Evolutionary conservation across 2,329 filamentous ascomycete genomes (phyloP).

Genomic region (Apiospora sp.): DNA sequence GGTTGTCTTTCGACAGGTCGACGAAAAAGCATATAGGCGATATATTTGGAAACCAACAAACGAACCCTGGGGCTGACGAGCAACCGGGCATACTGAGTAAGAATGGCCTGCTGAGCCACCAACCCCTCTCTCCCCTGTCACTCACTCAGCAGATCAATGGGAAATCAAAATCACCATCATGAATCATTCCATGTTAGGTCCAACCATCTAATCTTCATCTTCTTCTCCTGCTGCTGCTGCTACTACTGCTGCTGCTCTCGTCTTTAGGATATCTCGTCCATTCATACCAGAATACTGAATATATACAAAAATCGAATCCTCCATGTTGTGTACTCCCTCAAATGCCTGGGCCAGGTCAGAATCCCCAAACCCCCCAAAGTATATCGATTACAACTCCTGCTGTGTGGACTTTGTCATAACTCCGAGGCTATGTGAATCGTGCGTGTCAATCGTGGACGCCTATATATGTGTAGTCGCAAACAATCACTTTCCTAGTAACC

Average conservation of each 20-base stretch:
- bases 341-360: slow-evolving; percentile 11
- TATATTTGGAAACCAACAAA: not conserved
- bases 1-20: not conserved
- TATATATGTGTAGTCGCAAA: slow-evolving; percentile 11
- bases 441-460: not conserved
- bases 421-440: slow-evolving; percentile 17
- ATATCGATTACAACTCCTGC: slow-evolving; percentile 19
- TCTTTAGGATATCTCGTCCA: slow-evolving; percentile 15
- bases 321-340: not conserved
- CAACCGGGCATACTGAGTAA: not conserved
- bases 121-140: not conserved
- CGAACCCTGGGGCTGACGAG: not conserved
- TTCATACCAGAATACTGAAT: slow-evolving; percentile 19
- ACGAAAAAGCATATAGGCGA: not conserved
- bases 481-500: not conserved
- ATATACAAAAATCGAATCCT: slow-evolving; percentile 9
- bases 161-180: not conserved
- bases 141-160: not conserved
- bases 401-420: not conserved
- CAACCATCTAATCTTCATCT: not conserved
- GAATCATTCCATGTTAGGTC: slow-evolving; percentile 5
- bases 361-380: slow-evolving; percentile 3
- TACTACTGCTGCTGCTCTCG: not conserved
- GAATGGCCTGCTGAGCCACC: not conserved
- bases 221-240: not conserved